phyloP scores from a whole-genome alignment of 208 protist species.

The Angomonas desouzai region DNA sequence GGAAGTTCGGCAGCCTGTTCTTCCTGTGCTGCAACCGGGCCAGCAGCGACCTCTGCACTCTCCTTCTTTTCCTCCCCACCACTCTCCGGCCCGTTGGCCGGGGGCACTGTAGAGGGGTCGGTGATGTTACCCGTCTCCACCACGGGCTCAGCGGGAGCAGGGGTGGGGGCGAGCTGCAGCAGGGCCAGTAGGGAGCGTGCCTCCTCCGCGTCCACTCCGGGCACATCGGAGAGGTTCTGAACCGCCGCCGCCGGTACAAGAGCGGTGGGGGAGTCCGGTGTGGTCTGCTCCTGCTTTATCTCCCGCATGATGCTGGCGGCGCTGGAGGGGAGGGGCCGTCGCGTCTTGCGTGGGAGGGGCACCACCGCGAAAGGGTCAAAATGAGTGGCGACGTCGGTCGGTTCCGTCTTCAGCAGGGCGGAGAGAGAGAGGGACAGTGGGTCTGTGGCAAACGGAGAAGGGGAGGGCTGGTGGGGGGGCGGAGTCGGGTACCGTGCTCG shows the following conservation, averaged over 20 bases:
- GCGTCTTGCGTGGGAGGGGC: slow-evolving; percentile 9
- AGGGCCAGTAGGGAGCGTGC: slow-evolving; percentile 8
- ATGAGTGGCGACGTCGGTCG: slow-evolving; percentile 13
- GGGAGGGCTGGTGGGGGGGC: neutral
- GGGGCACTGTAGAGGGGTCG: neutral
- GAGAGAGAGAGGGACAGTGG: slow-evolving; percentile 2
- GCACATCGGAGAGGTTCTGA: slow-evolving; percentile 7
- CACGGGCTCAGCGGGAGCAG: neutral
- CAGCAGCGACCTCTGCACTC: neutral
- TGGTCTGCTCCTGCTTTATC: neutral
- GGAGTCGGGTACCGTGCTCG: too few species aligned
- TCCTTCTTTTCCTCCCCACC: neutral
- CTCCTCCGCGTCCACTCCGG: slow-evolving; percentile 10
- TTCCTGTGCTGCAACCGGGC: neutral
- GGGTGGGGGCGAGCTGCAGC: neutral
- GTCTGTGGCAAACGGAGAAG: neutral
- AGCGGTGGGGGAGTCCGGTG: neutral
- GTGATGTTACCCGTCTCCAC: neutral
- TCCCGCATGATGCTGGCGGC: neutral
- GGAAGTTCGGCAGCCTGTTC: neutral
- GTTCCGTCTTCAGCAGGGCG: slow-evolving; percentile 2
- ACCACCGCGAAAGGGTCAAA: slow-evolving; percentile 25
- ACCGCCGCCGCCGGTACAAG: neutral
- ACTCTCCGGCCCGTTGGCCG: neutral
- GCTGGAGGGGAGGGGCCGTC: neutral